Evolutionary conservation across 768 basidiomycete genomes (phyloP).

Genomic region (Hydnomerulius pinastri): DNA sequence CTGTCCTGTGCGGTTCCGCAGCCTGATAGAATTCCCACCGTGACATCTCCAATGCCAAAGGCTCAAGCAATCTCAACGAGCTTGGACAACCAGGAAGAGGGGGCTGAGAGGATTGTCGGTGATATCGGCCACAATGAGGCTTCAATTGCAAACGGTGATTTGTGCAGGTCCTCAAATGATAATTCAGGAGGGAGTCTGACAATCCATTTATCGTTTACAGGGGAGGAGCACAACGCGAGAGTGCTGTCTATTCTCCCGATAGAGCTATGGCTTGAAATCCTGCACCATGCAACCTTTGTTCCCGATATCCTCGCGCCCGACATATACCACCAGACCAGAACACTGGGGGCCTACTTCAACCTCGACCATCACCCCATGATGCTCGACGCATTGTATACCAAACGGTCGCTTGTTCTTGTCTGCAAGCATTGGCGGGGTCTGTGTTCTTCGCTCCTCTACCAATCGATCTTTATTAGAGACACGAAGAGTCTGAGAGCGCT

Average conservation of each 20-base stretch:
- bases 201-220: too few species aligned
- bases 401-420: constrained; percentile 2
- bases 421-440: constrained; percentile 10
- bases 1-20: too few species aligned
- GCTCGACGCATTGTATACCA: not conserved
- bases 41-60: too few species aligned
- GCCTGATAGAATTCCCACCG: too few species aligned
- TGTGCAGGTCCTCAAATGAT: too few species aligned
- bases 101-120: too few species aligned
- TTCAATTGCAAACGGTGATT: too few species aligned
- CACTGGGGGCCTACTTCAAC: not conserved
- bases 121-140: too few species aligned
- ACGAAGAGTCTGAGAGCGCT: not conserved
- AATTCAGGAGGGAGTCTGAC: too few species aligned
- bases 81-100: too few species aligned
- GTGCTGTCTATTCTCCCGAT: not conserved
- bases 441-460: constrained; percentile 10
- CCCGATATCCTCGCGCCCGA: constrained; percentile 4
- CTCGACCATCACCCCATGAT: not conserved
- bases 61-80: too few species aligned
- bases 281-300: constrained; percentile 8
- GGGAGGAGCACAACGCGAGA: too few species aligned
- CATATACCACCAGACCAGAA: not conserved
- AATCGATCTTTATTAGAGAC: constrained; percentile 1
- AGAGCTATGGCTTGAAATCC: constrained; percentile 6